Evolutionary conservation across 1,139 yeast genomes (phyloP), one percentile per base, ranked within the genome.

Genomic region (Candida tunisiensis): DNA sequence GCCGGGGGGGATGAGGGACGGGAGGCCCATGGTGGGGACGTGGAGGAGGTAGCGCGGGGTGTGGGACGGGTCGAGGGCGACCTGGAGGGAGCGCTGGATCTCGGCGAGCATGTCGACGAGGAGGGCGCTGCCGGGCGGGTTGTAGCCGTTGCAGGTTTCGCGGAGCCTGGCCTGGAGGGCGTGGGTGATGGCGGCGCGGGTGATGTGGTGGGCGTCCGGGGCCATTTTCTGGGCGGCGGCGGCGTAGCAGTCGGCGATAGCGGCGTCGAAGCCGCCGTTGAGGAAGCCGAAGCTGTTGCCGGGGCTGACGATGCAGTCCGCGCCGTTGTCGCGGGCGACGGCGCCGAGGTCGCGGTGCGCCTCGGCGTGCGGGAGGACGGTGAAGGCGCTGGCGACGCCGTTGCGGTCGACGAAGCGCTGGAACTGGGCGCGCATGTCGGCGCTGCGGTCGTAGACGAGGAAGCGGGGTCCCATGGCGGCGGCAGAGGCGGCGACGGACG

Each of bases 241-340:
- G 15, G 52, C 48, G 35, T 55, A 60, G 31, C 50, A 49, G 6
- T 43, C 31, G 9, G 58, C 52, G 13, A 65, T 36, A 0, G 57
- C 62, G 18, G 50, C 37, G 41, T 66, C 72, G 36, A 65, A 60
- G 1, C 72, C 71, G 3, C 72, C 73, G 4, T 64, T 64, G 36
- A 66, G 45, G 25, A 47, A 54, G 2, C 70, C 72, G 28, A 57
- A 49, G 2, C 69, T 61, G 35, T 66, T 66, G 1, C 71, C 71
- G 1, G 73, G 72, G 1, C 71, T 63, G 1, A 66, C 59, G 13
- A 66, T 48, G 2, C 62, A 34, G 16, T 35, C 41, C 9, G 9
- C 19, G 4, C 9, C 9, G 19, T 17, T 17, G 19, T 9, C 9
- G 8, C 9, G 8, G 19, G 9, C 9, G 8, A 17, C 19, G 9